Evolutionary conservation across 176 grass and related monocot species (phyloP), one percentile per base, ranked within the genome.

Genomic region (Cocos nucifera): DNA sequence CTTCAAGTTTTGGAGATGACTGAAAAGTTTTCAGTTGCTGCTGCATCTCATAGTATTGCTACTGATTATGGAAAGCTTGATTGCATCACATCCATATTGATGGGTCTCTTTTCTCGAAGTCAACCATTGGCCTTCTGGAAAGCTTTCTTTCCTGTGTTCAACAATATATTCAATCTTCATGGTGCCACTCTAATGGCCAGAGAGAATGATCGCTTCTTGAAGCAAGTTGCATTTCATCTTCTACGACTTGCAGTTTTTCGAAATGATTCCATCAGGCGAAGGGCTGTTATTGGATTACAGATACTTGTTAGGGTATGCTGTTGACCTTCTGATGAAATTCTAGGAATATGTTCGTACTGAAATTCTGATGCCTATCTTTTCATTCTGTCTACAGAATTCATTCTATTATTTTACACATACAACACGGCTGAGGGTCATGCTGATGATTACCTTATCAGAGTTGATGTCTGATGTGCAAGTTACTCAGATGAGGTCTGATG

Each of bases 191-290:
- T 98, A 20, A 92, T 92, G 93, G 82, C 87, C 80, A 98, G 93
- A 75, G 93, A 98, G 73, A 98, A 98, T 73, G 93, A 98, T 25
- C 93, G 93, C 59, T 98, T 98, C 64, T 84, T 98, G 75, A 98
- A 98, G 73, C 87, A 98, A 85, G 83, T 92, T 73, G 84, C 93
- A 57, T 98, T 98, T 84, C 93, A 98, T 79, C 81, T 98, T 61
- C 48, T 98, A 69, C 78, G 87, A 6, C 87, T 98, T 73, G 93
- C 84, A 67, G 87, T 92, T 80, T 98, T 98, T 66, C 82, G 77
- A 59, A 98, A 98, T 64, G 84, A 92, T 66, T 92, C 84, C 6
- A 80, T 98, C 61, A 80, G 93, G 53, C 85, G 71, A 85, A 77
- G 87, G 64, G 87, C 93, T 28, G 87, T 98, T 62, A 54, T 89